Conservation (phyloP, 106 monocot species). For the Dioscorea dumetorum region DNA sequence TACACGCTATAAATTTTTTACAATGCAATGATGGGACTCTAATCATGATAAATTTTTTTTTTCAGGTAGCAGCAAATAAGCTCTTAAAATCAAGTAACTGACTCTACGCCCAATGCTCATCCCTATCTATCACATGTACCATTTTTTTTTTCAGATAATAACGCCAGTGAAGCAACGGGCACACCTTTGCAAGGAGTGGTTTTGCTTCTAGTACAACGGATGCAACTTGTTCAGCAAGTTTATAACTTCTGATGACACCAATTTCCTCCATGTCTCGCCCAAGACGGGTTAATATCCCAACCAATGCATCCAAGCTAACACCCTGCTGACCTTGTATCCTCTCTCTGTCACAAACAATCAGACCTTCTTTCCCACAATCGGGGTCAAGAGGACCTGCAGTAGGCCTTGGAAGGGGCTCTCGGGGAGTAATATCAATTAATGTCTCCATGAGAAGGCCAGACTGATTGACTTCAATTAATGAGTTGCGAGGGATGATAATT, state of each 20-base stretch:
- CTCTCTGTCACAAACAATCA: slow-evolving; percentile 85
- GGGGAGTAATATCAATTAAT: slow-evolving; percentile 83
- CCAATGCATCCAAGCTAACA: slow-evolving; percentile 92
- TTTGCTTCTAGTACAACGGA: slow-evolving; percentile 73
- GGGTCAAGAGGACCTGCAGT: slow-evolving; percentile 64
- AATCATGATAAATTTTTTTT: too few relatives aligned
- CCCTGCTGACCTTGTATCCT: slow-evolving; percentile 74
- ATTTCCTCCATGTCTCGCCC: slow-evolving; percentile 92
- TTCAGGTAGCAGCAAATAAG: too few relatives aligned
- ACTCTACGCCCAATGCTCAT: too few relatives aligned
- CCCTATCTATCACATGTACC: too few relatives aligned
- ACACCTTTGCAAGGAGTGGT: slow-evolving; percentile 77
- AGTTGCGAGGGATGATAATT: slow-evolving; percentile 84
- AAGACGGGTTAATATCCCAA: slow-evolving; percentile 88
- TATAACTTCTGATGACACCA: slow-evolving; percentile 59
- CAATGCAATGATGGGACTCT: not conserved
- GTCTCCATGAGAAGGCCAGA: slow-evolving; percentile 99
- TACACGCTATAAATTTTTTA: not conserved
- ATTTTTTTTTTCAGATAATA: too few relatives aligned
- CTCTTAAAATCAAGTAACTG: too few relatives aligned
- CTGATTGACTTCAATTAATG: slow-evolving; percentile 90
- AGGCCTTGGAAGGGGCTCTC: slow-evolving; percentile 82
- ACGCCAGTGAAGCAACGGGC: too few relatives aligned
- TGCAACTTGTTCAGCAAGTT: slow-evolving; percentile 84
- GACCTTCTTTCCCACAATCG: slow-evolving; percentile 67